These are phyloP conservation scores for Carex parvula DNA, from an alignment of 176 grass and related monocot genomes.

Conservation along the genomic window DNA sequence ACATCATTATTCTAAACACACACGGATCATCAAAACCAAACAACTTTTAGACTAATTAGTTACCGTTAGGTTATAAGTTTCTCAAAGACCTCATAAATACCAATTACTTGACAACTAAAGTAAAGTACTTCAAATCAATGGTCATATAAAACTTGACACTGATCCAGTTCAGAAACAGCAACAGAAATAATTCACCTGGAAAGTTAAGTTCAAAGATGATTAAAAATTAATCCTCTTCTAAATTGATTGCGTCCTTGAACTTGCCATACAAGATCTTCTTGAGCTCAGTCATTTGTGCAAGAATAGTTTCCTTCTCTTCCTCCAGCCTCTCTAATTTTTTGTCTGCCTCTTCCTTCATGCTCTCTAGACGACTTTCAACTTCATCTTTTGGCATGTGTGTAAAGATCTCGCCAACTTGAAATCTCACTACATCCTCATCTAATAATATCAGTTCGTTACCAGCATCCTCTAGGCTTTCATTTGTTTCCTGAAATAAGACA, in stretches of 20 bases:
- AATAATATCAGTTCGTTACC: constrained; percentile 89
- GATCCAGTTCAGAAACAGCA: background rate
- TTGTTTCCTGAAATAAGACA: constrained; percentile 55
- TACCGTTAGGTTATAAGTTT: background rate
- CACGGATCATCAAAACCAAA: background rate
- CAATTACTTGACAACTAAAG: background rate
- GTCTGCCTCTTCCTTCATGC: constrained; percentile 85
- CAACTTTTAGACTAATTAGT: background rate
- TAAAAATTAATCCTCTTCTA: constrained; percentile 75
- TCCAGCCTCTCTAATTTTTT: constrained; percentile 67
- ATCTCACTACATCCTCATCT: constrained; percentile 86
- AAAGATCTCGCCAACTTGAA: constrained; percentile 94
- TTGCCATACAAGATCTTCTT: constrained; percentile 92
- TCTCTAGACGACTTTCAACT: constrained; percentile 73
- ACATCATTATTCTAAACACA: no score
- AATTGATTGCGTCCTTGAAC: constrained; percentile 93
- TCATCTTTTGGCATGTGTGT: constrained; percentile 80
- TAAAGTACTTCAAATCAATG: background rate
- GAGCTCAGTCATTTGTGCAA: constrained; percentile 76
- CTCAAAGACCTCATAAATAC: background rate
- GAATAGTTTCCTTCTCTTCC: constrained; percentile 73
- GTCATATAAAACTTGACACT: background rate
- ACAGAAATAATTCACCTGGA: background rate
- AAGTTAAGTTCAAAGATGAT: background rate
- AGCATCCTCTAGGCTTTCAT: constrained; percentile 93